These are phyloP conservation scores for Modicella reniformis DNA, from an alignment of 371 early-diverging fungal species.

Conservation along the genomic window DNA sequence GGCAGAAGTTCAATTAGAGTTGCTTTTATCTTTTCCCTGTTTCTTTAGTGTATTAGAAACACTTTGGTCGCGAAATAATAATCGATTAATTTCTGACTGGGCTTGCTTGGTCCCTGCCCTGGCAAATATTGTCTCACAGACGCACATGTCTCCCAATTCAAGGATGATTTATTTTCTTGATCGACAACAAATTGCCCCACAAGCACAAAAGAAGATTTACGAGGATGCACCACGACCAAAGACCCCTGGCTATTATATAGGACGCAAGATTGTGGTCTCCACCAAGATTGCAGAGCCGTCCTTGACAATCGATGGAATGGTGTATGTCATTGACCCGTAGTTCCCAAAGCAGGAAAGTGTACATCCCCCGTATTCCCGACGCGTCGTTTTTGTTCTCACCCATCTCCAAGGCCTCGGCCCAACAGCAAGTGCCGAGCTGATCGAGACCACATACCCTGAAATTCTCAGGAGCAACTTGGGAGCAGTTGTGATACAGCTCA, in stretches of 20 bases:
- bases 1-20: too few relatives aligned
- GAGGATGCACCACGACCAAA: slow-evolving; percentile 85
- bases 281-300: slow-evolving; percentile 99
- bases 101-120: too few relatives aligned
- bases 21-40: too few relatives aligned
- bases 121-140: too few relatives aligned
- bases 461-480: slow-evolving; percentile 95
- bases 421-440: slow-evolving; percentile 94
- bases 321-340: slow-evolving; percentile 89
- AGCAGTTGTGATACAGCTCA: slow-evolving; percentile 89
- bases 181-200: slow-evolving; percentile 95
- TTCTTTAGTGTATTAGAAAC: too few relatives aligned
- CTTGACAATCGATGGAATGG: slow-evolving; percentile 95
- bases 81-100: too few relatives aligned
- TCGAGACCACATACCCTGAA: slow-evolving; percentile 94
- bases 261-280: slow-evolving; percentile 97
- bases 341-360: slow-evolving; percentile 97
- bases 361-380: too few relatives aligned
- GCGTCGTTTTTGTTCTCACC: too few relatives aligned
- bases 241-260: slow-evolving; percentile 79
- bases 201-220: slow-evolving; percentile 91
- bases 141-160: too few relatives aligned
- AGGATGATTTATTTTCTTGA: too few relatives aligned
- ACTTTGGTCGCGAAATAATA: too few relatives aligned
- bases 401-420: too few relatives aligned